phyloP scores from a whole-genome alignment of 2,329 filamentous ascomycete genomes.

The Diplodia corticola region DNA sequence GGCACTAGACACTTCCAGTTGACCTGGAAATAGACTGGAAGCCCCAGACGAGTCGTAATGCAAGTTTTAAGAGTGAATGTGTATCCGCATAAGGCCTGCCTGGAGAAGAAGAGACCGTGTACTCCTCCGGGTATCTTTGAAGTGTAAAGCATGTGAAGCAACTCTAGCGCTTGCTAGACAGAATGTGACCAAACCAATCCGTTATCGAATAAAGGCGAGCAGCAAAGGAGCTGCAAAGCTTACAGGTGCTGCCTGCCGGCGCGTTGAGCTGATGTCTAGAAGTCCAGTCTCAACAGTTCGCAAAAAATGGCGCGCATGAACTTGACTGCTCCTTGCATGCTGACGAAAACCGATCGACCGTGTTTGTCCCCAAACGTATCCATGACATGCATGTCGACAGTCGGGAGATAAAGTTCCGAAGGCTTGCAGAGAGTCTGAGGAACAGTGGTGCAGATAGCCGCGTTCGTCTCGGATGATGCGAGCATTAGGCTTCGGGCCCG shows the following conservation, averaged over 20 bases:
- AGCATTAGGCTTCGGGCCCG: conserved; percentile 12
- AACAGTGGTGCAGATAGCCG: neutral
- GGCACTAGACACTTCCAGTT: neutral
- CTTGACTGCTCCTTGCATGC: neutral
- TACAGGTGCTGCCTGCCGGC: neutral
- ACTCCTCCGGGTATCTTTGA: neutral
- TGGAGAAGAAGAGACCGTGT: neutral
- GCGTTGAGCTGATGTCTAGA: neutral
- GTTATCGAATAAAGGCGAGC: too few relatives aligned
- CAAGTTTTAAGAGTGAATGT: neutral
- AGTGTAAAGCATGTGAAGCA: neutral
- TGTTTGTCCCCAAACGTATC: too few relatives aligned
- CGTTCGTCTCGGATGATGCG: neutral
- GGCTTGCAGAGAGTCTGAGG: neutral
- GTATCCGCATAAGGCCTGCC: neutral
- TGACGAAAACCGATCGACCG: neutral
- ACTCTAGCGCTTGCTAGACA: neutral
- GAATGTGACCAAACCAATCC: neutral
- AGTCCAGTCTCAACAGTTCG: neutral
- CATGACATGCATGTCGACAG: too few relatives aligned
- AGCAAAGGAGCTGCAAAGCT: neutral
- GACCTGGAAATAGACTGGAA: neutral
- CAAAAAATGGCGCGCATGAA: neutral
- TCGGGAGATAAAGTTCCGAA: too few relatives aligned
- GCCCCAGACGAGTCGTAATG: neutral